Conservation (phyloP, 371 early-diverging fungal genomes). For the Cokeromyces recurvatus region DNA sequence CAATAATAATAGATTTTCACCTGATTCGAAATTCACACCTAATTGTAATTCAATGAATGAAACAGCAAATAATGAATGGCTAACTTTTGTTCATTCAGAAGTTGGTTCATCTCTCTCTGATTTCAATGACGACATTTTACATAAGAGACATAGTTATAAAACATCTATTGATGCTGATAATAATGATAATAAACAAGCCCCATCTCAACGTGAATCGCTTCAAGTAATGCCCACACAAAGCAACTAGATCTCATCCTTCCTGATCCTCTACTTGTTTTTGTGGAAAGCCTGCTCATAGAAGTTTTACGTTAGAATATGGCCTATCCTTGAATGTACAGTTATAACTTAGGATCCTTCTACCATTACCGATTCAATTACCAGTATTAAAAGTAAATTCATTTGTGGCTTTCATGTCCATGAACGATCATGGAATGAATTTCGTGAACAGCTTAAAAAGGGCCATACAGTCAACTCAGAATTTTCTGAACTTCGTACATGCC, state of each 20-base stretch:
- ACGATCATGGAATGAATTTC: constrained; percentile 26
- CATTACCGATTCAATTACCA: no score
- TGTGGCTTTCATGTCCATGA: constrained; percentile 51
- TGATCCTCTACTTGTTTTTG: constrained; percentile 35
- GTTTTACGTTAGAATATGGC: constrained; percentile 17
- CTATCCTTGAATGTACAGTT: constrained; percentile 10
- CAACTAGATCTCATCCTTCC: constrained; percentile 7
- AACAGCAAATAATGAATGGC: no score
- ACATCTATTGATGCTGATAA: no score
- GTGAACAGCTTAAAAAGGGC: constrained; percentile 2
- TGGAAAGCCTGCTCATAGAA: constrained; percentile 19
- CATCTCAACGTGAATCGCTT: no score
- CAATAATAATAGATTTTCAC: no score
- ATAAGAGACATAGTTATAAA: no score
- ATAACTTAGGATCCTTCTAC: not conserved
- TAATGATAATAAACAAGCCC: not conserved
- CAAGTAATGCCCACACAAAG: no score
- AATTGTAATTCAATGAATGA: no score
- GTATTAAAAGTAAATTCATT: constrained; percentile 1
- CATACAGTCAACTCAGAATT: constrained; percentile 15
- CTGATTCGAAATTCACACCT: no score
- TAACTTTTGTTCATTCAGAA: no score
- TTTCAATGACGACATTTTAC: no score
- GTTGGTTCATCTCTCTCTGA: no score
- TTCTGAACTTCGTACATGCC: constrained; percentile 33